phyloP scores from a whole-genome alignment of 176 grass and related monocot species.

The Oryza rufipogon region DNA sequence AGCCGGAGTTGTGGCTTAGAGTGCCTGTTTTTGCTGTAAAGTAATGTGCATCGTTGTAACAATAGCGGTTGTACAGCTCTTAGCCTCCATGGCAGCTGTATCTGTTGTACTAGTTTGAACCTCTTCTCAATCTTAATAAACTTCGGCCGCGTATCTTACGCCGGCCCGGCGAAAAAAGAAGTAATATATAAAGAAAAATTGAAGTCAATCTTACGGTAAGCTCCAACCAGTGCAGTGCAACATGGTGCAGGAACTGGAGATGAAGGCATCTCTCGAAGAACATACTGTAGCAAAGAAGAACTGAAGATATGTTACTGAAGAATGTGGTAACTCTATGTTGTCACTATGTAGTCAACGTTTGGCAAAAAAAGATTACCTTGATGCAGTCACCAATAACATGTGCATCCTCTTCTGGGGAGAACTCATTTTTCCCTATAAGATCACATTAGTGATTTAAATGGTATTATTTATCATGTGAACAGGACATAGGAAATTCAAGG shows the following conservation, averaged over 20 bases:
- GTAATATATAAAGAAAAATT: conserved; percentile 39
- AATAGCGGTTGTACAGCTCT: too few species aligned
- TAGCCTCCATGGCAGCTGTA: too few species aligned
- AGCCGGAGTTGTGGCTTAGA: too few species aligned
- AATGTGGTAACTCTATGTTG: conserved; percentile 18
- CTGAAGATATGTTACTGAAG: conserved; percentile 33
- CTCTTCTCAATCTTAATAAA: too few species aligned
- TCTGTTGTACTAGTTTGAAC: too few species aligned
- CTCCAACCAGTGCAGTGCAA: conserved; percentile 84
- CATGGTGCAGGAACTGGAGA: conserved; percentile 85
- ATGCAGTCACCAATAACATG: conserved; percentile 99
- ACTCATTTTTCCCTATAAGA: conserved; percentile 85
- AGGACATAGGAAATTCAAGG: conserved; percentile 7
- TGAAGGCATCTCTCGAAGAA: conserved; percentile 88
- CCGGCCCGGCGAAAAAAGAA: background rate
- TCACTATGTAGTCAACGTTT: conserved; percentile 15
- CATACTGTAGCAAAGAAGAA: conserved; percentile 67
- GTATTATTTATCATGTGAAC: conserved; percentile 15
- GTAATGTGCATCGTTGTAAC: too few species aligned
- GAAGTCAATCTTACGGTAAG: conserved; percentile 70
- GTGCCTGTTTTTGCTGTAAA: too few species aligned
- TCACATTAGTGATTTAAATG: conserved; percentile 36
- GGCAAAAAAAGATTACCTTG: conserved; percentile 67
- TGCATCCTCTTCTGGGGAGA: conserved; percentile 92
- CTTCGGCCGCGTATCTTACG: too few species aligned